Evolutionary conservation across 2,329 filamentous ascomycete species (phyloP).

Genomic region (Xylaria multiplex): DNA sequence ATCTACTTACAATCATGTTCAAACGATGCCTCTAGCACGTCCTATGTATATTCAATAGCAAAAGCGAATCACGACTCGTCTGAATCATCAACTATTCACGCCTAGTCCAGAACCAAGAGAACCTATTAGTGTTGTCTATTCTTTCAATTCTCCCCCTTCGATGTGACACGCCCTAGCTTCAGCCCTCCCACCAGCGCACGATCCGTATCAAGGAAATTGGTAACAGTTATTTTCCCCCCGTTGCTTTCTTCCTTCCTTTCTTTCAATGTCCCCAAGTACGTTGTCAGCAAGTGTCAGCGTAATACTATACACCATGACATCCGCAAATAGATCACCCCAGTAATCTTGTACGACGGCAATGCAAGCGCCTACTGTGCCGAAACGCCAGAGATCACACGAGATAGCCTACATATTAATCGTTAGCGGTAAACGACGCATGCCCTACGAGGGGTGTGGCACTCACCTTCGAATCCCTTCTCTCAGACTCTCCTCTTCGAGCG

Average conservation of each 20-base stretch:
- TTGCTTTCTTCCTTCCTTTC: too few relatives aligned
- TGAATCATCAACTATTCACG: neutral
- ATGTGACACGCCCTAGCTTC: neutral
- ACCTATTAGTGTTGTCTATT: too few relatives aligned
- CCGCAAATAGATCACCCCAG: too few relatives aligned
- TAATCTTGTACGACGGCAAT: too few relatives aligned
- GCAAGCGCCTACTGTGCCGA: neutral
- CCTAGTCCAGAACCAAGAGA: neutral
- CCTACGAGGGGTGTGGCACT: neutral
- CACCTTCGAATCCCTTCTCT: slow-evolving; percentile 40
- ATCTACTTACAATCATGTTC: slow-evolving; percentile 1
- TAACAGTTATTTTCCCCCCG: neutral
- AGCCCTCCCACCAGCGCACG: neutral
- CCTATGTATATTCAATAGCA: slow-evolving; percentile 4
- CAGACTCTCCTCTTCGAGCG: slow-evolving; percentile 33
- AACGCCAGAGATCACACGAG: neutral
- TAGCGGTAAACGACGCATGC: neutral
- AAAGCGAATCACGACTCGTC: neutral
- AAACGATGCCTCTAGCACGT: neutral
- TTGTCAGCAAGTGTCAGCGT: too few relatives aligned
- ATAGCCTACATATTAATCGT: neutral
- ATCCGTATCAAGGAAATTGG: neutral
- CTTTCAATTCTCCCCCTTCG: neutral
- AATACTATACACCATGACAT: too few relatives aligned
- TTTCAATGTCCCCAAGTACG: too few relatives aligned